These are phyloP conservation scores for Calcarisporium arbuscula DNA, from an alignment of 2,329 filamentous ascomycete species.

Conservation along the genomic window DNA sequence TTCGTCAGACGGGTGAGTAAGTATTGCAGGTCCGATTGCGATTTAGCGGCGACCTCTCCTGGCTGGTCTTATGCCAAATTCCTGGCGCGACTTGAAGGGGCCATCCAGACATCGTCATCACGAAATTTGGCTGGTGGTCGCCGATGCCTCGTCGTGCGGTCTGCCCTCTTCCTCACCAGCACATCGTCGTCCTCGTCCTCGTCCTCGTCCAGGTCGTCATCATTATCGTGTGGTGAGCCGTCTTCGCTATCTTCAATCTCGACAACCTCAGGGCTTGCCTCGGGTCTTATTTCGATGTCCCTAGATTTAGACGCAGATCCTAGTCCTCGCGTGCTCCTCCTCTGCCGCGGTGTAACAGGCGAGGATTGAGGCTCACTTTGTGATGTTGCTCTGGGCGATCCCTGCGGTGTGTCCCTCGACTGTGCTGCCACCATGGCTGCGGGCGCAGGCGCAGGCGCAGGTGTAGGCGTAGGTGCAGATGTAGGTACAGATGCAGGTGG, in stretches of 20 bases:
- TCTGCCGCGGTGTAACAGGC: constrained; percentile 3
- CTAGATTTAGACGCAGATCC: constrained; percentile 3
- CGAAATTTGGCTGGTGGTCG: constrained; percentile 29
- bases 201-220: constrained; percentile 6
- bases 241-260: constrained; percentile 25
- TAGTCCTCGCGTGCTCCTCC: neutral
- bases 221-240: constrained; percentile 10
- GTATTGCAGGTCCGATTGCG: no score
- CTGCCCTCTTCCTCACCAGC: constrained; percentile 19
- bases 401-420: neutral
- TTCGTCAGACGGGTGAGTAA: no score
- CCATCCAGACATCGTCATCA: constrained; percentile 25
- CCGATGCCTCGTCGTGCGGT: constrained; percentile 22
- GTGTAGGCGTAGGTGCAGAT: no score
- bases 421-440: neutral
- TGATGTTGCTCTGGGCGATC: neutral
- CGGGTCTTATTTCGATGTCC: neutral
- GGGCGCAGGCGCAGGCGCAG: neutral
- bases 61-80: no score
- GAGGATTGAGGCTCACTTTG: constrained; percentile 4
- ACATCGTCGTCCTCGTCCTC: constrained; percentile 26
- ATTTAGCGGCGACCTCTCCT: no score
- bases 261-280: constrained; percentile 11
- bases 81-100: no score
- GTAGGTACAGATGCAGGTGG: no score